Evolutionary conservation across 352 stramenopile species (phyloP), one percentile per base, ranked within the genome.

Genomic region (Phytophthora tubulina): DNA sequence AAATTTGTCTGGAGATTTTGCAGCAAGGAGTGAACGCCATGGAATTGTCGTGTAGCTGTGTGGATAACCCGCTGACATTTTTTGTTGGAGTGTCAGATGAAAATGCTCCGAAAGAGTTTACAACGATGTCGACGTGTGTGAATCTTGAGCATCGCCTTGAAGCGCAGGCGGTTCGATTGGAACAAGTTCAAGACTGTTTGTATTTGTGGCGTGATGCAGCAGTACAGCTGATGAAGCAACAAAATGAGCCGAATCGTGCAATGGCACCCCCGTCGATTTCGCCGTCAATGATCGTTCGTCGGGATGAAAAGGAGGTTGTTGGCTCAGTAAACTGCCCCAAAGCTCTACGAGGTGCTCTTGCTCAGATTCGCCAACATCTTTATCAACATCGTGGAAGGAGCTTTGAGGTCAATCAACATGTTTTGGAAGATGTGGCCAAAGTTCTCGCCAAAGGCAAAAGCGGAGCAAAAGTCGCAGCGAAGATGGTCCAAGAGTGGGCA

Each of bases 401-500:
- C 3, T 30, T n/a, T 11, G 38, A 30, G n/a, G 15, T 57, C 4
- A 27, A 50, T 7, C 33, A 55, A 6, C 21, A 14, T 15, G 11
- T 72, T 30, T 3, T 68, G 11, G 48, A 55, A 36, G 45, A 73
- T 2, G 21, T 78, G 27, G 60, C 61, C 10, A 50, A 13, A n/a
- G 17, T 38, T 14, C 32, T 78, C 7, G 31, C n/a, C 1, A 61
- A 68, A 21, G 54, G 56, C 5, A 64, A 67, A 27, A 61, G 14
- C 42, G 53, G 67, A 1, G 52, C 13, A 4, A 75, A 75, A 33
- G 7, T 35, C n/a, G 73, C 73, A 44, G 73, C 73, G 4, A 74
- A 73, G 35, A 74, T 80, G 15, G 56, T 80, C 57, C 63, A 67
- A 44, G 53, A 75, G 21, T 80, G 73, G 73, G 68, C 73, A 27